Evolutionary conservation across 23 red algal species (phyloP), one percentile per base, ranked within the genome.

Genomic region (Rhodosorus marinus): DNA sequence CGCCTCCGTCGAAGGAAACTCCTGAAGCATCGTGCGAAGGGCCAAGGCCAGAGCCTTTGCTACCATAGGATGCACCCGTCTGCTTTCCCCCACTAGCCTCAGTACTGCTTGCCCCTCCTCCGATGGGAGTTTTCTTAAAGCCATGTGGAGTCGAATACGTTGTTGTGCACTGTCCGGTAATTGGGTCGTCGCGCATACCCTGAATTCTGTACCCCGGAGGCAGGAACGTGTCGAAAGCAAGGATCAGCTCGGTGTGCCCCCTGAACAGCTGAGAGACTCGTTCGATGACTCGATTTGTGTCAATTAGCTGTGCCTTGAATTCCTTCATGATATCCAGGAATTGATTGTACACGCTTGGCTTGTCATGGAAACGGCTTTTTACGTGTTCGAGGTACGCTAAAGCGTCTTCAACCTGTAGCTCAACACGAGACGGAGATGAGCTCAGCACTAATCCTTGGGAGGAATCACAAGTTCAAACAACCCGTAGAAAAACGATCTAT

Each of bases 261-360:
- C 49, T 50, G 51, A 98, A 98, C 33, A 98, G 67, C 33, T 72
- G 40, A 8, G 90, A 79, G 7, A 98, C 90, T 6, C 79, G 78
- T 15, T 64, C 27, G 40, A 98, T 98, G 41, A 98, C 90, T 48
- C 71, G 64, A 5, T 47, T 70, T 4, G 90, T 98, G 61, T 85
- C 78, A 55, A 98, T 98, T 29, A 74, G 31, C 43, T 98, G 79
- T 21, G 90, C 71, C 79, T 98, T 98, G 45, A 98, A 98, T 33
- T 98, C 90, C 60, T 98, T 98, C 90, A 98, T 98, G 33, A 98
- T 98, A 64, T 98, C 90, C 30, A 98, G 45, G 53, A 98, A 98
- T 40, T 85, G 68, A 49, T 82, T 82, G 51, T 98, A 98, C 1
- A 98, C 79, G 26, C 30, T 56, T 25, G 81, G 64, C 21, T 80